These are phyloP conservation scores for Acanthamoeba royreba DNA, from an alignment of 208 protist species.

Conservation along the genomic window DNA sequence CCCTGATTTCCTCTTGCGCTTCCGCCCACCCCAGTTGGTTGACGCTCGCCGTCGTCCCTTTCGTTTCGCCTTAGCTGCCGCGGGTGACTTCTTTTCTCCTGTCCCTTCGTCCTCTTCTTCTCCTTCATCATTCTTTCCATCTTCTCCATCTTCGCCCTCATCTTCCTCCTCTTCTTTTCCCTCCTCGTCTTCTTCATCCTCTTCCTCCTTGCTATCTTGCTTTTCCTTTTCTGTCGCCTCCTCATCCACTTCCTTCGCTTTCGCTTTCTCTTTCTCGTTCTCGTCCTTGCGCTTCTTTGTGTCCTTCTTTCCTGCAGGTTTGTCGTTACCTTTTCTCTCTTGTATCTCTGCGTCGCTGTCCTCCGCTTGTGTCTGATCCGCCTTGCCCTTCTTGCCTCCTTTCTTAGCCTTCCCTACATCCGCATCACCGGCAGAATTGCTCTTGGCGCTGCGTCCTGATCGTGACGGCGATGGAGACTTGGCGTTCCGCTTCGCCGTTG, in stretches of 20 bases:
- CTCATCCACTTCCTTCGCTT: neutral
- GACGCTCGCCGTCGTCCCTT: neutral
- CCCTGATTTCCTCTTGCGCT: slow-evolving; percentile 1
- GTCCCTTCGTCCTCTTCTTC: neutral
- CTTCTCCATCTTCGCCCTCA: neutral
- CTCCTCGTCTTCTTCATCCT: too few relatives aligned
- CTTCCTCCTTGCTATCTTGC: too few relatives aligned
- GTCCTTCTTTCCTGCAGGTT: neutral
- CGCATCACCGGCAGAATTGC: neutral
- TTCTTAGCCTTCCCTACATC: neutral
- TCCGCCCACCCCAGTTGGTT: neutral
- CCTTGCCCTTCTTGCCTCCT: neutral
- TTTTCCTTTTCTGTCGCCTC: neutral
- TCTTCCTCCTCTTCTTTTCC: neutral
- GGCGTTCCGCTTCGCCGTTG: too few relatives aligned
- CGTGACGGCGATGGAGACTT: too few relatives aligned
- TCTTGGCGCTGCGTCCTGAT: too few relatives aligned
- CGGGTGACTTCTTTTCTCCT: neutral
- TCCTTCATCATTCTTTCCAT: neutral
- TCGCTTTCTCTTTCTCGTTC: neutral
- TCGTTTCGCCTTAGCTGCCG: neutral
- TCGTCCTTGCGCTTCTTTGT: neutral
- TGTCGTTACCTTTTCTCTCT: neutral
- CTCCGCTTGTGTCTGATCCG: neutral
- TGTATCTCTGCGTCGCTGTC: neutral